These are phyloP conservation scores for Microthlaspi erraticum DNA, from an alignment of 345 rosid genomes.

Conservation along the genomic window DNA sequence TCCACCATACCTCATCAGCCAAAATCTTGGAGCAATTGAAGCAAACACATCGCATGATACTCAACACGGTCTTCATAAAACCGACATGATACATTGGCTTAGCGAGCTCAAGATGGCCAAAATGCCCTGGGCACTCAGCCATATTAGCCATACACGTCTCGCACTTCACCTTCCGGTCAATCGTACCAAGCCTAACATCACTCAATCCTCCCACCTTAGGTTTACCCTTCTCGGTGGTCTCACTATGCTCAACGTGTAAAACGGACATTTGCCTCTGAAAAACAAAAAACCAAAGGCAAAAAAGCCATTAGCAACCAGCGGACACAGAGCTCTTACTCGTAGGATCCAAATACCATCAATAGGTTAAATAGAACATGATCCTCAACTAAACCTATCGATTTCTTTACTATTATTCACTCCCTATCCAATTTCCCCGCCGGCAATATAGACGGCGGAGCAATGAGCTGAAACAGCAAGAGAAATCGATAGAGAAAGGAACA, in stretches of 20 bases:
- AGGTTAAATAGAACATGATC: neutral
- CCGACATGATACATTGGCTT: slow-evolving; percentile 98
- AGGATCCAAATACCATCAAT: neutral
- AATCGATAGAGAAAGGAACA: slow-evolving; percentile 26
- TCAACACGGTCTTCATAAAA: slow-evolving; percentile 86
- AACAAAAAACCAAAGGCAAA: neutral
- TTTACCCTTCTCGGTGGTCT: slow-evolving; percentile 92
- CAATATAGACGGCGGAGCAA: slow-evolving; percentile 35
- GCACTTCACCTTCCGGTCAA: slow-evolving; percentile 88
- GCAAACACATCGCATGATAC: slow-evolving; percentile 92
- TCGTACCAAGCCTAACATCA: slow-evolving; percentile 87
- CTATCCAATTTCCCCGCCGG: slow-evolving; percentile 12
- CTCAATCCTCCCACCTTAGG: slow-evolving; percentile 83
- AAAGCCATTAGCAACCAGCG: slow-evolving; percentile 20
- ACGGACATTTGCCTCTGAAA: slow-evolving; percentile 98
- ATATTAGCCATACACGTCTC: slow-evolving; percentile 92
- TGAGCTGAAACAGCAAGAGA: slow-evolving; percentile 21
- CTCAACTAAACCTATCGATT: slow-evolving; percentile 4
- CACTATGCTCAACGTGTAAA: slow-evolving; percentile 81
- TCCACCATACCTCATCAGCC: slow-evolving; percentile 74
- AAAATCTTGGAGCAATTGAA: slow-evolving; percentile 93
- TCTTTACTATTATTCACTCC: neutral
- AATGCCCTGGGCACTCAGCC: slow-evolving; percentile 98
- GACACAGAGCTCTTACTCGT: neutral
- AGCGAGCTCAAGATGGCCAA: slow-evolving; percentile 96